phyloP scores from a whole-genome alignment of 1,284 basidiomycete species.

The Vanrija sp. region DNA sequence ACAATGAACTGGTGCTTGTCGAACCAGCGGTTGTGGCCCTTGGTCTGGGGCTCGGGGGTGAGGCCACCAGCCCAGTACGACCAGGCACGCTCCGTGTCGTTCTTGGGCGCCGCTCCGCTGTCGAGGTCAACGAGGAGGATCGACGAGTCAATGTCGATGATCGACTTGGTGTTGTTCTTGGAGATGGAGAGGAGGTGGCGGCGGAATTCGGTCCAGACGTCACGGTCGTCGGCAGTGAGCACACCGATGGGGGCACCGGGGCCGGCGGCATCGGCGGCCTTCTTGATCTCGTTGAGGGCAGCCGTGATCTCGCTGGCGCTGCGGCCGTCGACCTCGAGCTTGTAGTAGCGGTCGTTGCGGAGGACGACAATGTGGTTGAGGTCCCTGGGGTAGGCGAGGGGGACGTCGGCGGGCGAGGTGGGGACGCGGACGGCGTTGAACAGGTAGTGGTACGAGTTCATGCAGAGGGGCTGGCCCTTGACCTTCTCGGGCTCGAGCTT shows the following conservation, averaged over 20 bases:
- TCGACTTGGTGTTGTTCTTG: constrained; percentile 60
- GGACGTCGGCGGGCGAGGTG: constrained; percentile 74
- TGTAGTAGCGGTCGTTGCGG: constrained; percentile 86
- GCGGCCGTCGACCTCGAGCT: constrained; percentile 63
- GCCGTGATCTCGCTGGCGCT: constrained; percentile 71
- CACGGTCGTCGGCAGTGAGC: constrained; percentile 82
- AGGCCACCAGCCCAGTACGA: constrained; percentile 80
- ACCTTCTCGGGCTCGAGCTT: constrained; percentile 86
- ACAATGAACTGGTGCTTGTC: constrained; percentile 97
- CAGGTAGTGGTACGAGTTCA: constrained; percentile 93
- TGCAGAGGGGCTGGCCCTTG: constrained; percentile 76
- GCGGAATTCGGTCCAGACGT: constrained; percentile 82
- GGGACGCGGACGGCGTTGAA: constrained; percentile 92
- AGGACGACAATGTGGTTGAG: constrained; percentile 81
- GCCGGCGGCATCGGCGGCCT: constrained; percentile 58
- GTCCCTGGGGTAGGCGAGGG: constrained; percentile 71
- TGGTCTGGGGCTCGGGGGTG: constrained; percentile 27
- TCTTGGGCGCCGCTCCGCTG: constrained; percentile 43
- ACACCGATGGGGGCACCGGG: constrained; percentile 67
- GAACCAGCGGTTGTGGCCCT: constrained; percentile 85
- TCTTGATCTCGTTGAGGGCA: constrained; percentile 75
- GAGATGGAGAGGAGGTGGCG: constrained; percentile 63
- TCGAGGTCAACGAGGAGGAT: constrained; percentile 86
- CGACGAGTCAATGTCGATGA: constrained; percentile 82
- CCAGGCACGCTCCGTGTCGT: constrained; percentile 71